A percentile compares a stretch with the other conserved stretches of the same genome.
phyloP scores from a whole-genome alignment of 2,329 filamentous ascomycete genomes.

The Aspergillus novofumigatus region DNA sequence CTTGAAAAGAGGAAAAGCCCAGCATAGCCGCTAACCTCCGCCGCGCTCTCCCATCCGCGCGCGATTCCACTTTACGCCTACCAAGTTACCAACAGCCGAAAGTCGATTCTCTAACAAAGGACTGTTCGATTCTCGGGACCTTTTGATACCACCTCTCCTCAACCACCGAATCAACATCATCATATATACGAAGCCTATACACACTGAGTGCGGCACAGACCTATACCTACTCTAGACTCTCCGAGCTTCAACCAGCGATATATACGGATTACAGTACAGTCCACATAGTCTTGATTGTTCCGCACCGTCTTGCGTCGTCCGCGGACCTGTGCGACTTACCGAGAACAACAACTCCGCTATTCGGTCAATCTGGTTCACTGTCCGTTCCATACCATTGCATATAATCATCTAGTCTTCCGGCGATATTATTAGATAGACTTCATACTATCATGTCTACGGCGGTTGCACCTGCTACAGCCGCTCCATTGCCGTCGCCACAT shows the following conservation, averaged over 20 bases:
- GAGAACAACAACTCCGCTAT: background rate
- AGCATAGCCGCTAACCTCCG: constrained; percentile 15
- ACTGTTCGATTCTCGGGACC: background rate
- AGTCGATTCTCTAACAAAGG: constrained; percentile 7
- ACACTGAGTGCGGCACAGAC: background rate
- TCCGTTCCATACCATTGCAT: background rate
- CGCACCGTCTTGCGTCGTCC: background rate
- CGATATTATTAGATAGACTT: background rate
- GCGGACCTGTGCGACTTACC: background rate
- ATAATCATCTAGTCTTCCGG: background rate
- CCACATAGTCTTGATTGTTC: background rate
- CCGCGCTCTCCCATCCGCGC: constrained; percentile 9
- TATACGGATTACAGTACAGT: background rate
- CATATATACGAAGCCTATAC: background rate
- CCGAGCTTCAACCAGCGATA: background rate
- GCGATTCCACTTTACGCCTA: constrained; percentile 11
- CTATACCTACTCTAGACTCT: background rate
- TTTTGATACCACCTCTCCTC: background rate
- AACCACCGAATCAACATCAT: background rate
- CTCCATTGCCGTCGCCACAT: constrained; percentile 42
- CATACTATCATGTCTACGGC: constrained; percentile 43
- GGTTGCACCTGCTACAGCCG: constrained; percentile 43
- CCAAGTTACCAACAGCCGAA: background rate
- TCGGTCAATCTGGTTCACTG: background rate
- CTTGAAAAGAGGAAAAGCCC: constrained; percentile 2